Percentiles rank a stretch among this genome's conserved stretches.
Evolutionary conservation across 2,329 filamentous ascomycete genomes (phyloP).

Genomic region (Hymenoscyphus salicellus): DNA sequence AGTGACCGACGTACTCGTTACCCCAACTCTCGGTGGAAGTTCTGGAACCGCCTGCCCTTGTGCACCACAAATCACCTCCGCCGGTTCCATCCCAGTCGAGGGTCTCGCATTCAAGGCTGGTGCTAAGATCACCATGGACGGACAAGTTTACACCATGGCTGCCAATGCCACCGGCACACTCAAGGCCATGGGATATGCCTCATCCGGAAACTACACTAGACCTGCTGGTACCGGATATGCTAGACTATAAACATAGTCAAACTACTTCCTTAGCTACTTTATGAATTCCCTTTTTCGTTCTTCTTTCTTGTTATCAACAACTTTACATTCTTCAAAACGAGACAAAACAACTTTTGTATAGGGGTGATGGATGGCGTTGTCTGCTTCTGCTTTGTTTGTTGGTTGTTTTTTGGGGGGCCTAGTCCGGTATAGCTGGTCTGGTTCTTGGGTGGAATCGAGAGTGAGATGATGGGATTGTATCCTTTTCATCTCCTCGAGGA

Average conservation of each 20-base stretch:
- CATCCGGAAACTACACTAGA: not conserved
- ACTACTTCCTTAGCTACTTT: not conserved
- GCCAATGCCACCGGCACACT: slow-evolving; percentile 7
- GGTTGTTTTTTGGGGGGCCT: not conserved
- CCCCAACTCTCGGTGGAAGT: not conserved
- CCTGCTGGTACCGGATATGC: not conserved
- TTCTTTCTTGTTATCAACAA: not conserved
- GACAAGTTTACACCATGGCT: slow-evolving; percentile 3
- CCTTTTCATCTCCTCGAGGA: not conserved
- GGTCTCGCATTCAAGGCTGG: slow-evolving; percentile 1
- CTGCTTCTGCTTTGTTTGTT: not conserved
- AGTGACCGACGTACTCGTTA: not conserved
- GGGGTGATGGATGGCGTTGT: not conserved
- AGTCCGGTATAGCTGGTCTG: not conserved
- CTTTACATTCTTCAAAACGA: not conserved
- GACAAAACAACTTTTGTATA: not conserved
- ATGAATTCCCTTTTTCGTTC: not conserved
- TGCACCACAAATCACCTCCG: not conserved
- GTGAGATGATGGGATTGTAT: not conserved
- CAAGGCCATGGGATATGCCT: not conserved
- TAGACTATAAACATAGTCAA: too few species aligned
- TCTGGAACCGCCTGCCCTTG: not conserved
- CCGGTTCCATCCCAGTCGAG: not conserved
- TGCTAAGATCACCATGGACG: slow-evolving; percentile 8
- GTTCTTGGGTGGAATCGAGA: not conserved